Percentiles rank a stretch among this genome's conserved stretches.
Conservation (phyloP, 108 stramenopile species). For the Craspedostauros australis region DNA sequence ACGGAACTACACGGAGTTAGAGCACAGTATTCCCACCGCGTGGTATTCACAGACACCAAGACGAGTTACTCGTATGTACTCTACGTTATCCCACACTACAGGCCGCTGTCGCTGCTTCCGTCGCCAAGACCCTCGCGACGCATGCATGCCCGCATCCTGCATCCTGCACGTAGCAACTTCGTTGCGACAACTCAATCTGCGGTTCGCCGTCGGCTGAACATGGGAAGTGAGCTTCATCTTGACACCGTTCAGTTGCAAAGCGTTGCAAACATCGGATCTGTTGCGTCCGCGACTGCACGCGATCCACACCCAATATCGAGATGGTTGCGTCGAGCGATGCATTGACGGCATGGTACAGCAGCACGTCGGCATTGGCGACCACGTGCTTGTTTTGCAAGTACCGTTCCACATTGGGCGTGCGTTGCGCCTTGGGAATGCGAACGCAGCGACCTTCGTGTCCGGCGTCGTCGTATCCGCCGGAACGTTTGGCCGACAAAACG, state of each 20-base stretch:
- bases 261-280: not conserved
- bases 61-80: too few relatives aligned
- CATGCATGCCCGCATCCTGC: constrained; percentile 21
- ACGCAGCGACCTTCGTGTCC: constrained; percentile 7
- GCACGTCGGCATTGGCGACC: constrained; percentile 19
- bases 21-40: too few relatives aligned
- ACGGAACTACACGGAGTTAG: too few relatives aligned
- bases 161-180: constrained; percentile 20
- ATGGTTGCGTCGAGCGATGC: constrained; percentile 23
- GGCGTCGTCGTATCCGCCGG: constrained; percentile 16
- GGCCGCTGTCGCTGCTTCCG: too few relatives aligned
- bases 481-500: constrained; percentile 10
- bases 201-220: constrained; percentile 9
- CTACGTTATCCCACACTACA: too few relatives aligned
- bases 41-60: too few relatives aligned
- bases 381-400: constrained; percentile 11
- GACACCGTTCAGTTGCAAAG: constrained; percentile 3
- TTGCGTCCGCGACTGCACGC: not conserved
- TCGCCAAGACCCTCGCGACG: constrained; percentile 3
- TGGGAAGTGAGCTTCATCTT: constrained; percentile 3
- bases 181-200: constrained; percentile 6
- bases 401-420: constrained; percentile 4
- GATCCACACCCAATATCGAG: constrained; percentile 1
- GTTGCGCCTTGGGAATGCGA: constrained; percentile 8
- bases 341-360: constrained; percentile 23